Base-by-base conservation (phyloP, 2,329 filamentous ascomycete species). In the Sporothrix curviconia region DNA sequence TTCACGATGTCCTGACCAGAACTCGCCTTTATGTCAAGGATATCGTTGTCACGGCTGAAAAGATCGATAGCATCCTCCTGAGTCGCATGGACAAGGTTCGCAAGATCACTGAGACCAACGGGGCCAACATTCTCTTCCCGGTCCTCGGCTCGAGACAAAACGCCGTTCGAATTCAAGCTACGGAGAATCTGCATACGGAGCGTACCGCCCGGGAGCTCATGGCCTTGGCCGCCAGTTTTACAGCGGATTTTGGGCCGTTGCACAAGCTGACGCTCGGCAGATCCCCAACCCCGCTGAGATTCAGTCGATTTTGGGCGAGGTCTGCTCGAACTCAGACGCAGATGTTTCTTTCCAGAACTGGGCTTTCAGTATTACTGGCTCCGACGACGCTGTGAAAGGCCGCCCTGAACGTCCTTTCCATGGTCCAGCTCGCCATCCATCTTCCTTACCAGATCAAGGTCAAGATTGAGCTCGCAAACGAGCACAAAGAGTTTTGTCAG, bases 401-500 rank as follows among this genome's bases (percentile, higher is more conserved):
- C 56, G 94, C 92, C n/a, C 83, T 99, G 75, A 89, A 86, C 71
- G 92, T 97, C 57, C 90, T 99, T 66, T 90, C 92, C 56, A 89
- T 95, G 64, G 88, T 96, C 63, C 87, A 89, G 42, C 95, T 96
- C 67, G 89, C 95, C 60, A 86, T 87, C 63, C 87, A 91, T 65
- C 85, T 88, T 42, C 89, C 90, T 64, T 95, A 95, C 67, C 92
- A 95, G 70, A 95, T 99, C 70, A 85, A 92, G 57, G 92, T 99
- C 69, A 97, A 97, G 78, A 95, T 99, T 62, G 94, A 99, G 76
- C 86, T 99, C 57, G 94, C 94, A 67, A 97, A 97, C 68, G 94
- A 99, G 75, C 94, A 99, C 78, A 99, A 99, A 73, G 94, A 99
- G 69, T 99, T n/a, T 99, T 70, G 94, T 99, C 58, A 96, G 92